These are phyloP conservation scores for Penicillium capsulatum DNA, from an alignment of 2,329 filamentous ascomycete genomes.

Conservation along the genomic window DNA sequence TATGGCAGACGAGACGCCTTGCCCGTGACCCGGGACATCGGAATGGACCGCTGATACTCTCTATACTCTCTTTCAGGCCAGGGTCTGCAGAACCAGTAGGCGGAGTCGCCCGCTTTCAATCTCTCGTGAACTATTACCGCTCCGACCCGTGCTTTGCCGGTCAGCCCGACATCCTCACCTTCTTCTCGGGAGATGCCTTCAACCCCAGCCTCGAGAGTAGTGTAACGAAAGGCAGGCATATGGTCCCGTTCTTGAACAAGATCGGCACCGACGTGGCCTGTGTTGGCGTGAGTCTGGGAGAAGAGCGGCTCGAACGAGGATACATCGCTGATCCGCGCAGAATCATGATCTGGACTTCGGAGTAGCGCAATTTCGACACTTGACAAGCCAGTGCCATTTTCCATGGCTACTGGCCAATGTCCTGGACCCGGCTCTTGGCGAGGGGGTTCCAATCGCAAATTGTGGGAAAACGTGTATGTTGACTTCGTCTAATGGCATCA, in stretches of 20 bases:
- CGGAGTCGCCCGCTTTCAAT: slow-evolving; percentile 75
- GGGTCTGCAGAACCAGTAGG: slow-evolving; percentile 76
- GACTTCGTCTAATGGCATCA: slow-evolving; percentile 76
- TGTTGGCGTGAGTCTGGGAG: slow-evolving; percentile 60
- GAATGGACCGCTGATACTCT: no score
- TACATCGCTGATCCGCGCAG: slow-evolving; percentile 38
- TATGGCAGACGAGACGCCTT: no score
- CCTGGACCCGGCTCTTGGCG: slow-evolving; percentile 74
- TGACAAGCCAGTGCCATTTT: slow-evolving; percentile 71
- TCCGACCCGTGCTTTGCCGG: slow-evolving; percentile 56
- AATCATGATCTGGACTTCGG: slow-evolving; percentile 95
- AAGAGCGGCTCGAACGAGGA: slow-evolving; percentile 1
- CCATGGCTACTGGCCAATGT: slow-evolving; percentile 90
- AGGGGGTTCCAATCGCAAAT: slow-evolving; percentile 69
- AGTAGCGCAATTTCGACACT: slow-evolving; percentile 69
- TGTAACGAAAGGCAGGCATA: slow-evolving; percentile 84
- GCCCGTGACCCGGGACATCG: no score
- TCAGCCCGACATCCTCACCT: slow-evolving; percentile 65
- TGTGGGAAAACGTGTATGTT: slow-evolving; percentile 72
- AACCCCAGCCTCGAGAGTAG: slow-evolving; percentile 86
- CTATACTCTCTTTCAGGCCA: slow-evolving; percentile 38
- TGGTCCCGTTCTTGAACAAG: slow-evolving; percentile 78
- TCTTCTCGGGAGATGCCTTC: slow-evolving; percentile 91
- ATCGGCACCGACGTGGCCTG: slow-evolving; percentile 77
- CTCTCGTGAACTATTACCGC: slow-evolving; percentile 70